Evolutionary conservation across 345 rosid species (phyloP).

Genomic region (Brassica rapa): DNA sequence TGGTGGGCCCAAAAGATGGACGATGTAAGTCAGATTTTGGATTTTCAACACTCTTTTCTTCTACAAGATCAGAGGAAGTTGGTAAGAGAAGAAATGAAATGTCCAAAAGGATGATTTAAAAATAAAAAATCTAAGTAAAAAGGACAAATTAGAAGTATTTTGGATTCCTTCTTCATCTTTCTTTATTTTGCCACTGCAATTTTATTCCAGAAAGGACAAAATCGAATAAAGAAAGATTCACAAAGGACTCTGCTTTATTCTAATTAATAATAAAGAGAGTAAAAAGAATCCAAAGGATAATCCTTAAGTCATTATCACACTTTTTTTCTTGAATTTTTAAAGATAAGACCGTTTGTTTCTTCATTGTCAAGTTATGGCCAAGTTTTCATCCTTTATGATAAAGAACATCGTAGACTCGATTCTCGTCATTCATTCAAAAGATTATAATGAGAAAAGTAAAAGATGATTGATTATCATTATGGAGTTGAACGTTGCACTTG

Average conservation of each 20-base stretch:
- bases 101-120: constrained; percentile 7
- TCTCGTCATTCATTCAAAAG: constrained; percentile 23
- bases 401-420: constrained; percentile 30
- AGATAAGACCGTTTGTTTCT: constrained; percentile 37
- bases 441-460: neutral
- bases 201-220: neutral
- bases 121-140: neutral
- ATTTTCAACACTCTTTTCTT: constrained; percentile 21
- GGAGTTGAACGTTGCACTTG: constrained; percentile 40
- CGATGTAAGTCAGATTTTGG: constrained; percentile 20
- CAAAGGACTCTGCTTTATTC: constrained; percentile 42
- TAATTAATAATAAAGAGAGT: constrained; percentile 21
- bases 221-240: constrained; percentile 36
- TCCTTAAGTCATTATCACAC: constrained; percentile 12
- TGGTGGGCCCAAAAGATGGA: constrained; percentile 28
- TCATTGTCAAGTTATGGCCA: constrained; percentile 38
- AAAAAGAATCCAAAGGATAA: constrained; percentile 31
- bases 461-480: neutral
- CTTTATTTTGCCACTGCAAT: constrained; percentile 19
- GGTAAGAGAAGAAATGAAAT: constrained; percentile 25
- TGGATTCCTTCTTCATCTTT: constrained; percentile 26
- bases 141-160: constrained; percentile 34
- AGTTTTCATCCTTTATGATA: constrained; percentile 18
- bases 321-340: constrained; percentile 6
- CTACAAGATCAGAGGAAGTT: constrained; percentile 20